Evolutionary conservation across 768 basidiomycete genomes (phyloP).

Genomic region (Mycena maculata): DNA sequence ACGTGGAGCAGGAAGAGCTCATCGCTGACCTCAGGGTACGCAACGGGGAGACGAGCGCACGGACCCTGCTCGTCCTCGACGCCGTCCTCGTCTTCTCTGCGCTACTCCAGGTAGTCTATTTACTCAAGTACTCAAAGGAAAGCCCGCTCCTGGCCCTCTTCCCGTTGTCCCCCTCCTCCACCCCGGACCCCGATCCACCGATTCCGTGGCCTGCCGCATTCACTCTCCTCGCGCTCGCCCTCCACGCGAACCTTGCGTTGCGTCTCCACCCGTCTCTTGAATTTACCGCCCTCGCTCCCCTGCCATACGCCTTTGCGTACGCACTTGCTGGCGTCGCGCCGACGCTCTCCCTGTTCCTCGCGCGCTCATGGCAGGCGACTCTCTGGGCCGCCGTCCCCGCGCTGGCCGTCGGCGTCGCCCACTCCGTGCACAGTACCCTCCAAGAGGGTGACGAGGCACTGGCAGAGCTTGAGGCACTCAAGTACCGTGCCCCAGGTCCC

Average conservation of each 20-base stretch:
- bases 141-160: constrained; percentile 63
- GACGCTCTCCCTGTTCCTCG: constrained; percentile 58
- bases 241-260: constrained; percentile 63
- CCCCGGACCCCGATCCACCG: constrained; percentile 38
- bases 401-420: constrained; percentile 56
- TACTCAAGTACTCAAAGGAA: constrained; percentile 51
- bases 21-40: constrained; percentile 61
- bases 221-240: constrained; percentile 58
- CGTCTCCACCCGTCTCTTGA: constrained; percentile 50
- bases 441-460: constrained; percentile 59
- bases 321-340: constrained; percentile 60
- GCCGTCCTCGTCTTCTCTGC: constrained; percentile 57
- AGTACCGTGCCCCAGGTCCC: constrained; percentile 62
- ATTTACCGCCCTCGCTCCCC: constrained; percentile 50
- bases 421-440: constrained; percentile 59
- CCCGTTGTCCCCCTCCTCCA: constrained; percentile 44
- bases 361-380: constrained; percentile 63
- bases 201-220: constrained; percentile 60
- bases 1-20: constrained; percentile 67
- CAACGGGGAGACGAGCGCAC: constrained; percentile 55
- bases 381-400: constrained; percentile 64
- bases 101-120: constrained; percentile 60
- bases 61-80: constrained; percentile 54
- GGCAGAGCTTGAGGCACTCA: constrained; percentile 62
- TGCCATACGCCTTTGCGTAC: constrained; percentile 45